Percentiles rank a stretch among this genome's conserved stretches.
phyloP scores from a whole-genome alignment of 2,329 filamentous ascomycete species.

The Scedosporium apiospermum region DNA sequence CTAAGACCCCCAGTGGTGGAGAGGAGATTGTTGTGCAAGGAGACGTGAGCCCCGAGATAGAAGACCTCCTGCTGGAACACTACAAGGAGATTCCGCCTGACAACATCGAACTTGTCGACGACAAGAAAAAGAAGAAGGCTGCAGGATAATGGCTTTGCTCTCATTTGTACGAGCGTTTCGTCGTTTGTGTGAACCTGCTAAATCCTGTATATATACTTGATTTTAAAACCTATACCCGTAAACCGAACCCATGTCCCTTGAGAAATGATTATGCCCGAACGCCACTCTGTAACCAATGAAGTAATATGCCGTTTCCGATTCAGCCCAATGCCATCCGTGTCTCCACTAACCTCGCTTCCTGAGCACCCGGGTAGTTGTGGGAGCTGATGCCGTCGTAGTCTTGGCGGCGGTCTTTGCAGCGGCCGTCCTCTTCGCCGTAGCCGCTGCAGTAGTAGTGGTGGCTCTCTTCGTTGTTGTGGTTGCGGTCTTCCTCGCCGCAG shows the following conservation, averaged over 20 bases:
- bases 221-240: not conserved
- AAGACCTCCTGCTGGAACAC: constrained; percentile 81
- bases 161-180: not conserved
- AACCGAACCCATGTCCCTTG: not conserved
- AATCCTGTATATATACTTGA: constrained; percentile 1
- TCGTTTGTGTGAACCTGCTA: not conserved
- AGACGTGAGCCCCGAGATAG: constrained; percentile 88
- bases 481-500: constrained; percentile 18
- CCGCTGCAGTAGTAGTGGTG: constrained; percentile 29
- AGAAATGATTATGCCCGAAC: not conserved
- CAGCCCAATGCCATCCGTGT: not conserved
- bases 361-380: constrained; percentile 41
- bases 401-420: constrained; percentile 28
- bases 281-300: not conserved
- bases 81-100: constrained; percentile 88
- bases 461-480: constrained; percentile 35
- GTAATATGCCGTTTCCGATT: not conserved
- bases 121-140: constrained; percentile 75
- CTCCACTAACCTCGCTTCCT: constrained; percentile 34
- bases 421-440: constrained; percentile 28
- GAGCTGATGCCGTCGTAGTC: constrained; percentile 29
- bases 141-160: constrained; percentile 7
- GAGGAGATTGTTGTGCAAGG: constrained; percentile 98
- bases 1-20: constrained; percentile 73
- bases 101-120: constrained; percentile 89